phyloP scores from a whole-genome alignment of 1,284 basidiomycete species.

The Inonotus hispidus region DNA sequence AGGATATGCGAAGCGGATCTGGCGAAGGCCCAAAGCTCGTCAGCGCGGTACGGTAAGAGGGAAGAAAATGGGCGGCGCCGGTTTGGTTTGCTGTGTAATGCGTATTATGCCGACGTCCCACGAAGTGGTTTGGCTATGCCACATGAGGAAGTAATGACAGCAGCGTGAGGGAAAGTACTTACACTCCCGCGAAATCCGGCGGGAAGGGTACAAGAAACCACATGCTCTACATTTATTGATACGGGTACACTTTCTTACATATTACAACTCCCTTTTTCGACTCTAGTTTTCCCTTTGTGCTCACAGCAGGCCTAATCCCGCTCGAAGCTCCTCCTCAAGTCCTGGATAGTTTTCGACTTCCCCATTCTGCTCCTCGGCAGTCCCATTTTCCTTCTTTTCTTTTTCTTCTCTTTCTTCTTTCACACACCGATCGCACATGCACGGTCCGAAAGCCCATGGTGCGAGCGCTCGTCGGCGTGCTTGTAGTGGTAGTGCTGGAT shows the following conservation, averaged over 20 bases:
- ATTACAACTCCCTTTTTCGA: too few relatives aligned
- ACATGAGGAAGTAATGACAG: too few relatives aligned
- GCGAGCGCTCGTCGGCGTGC: slow-evolving; percentile 55
- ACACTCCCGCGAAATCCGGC: too few relatives aligned
- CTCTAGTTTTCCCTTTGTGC: too few relatives aligned
- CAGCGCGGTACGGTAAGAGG: too few relatives aligned
- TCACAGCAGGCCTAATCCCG: slow-evolving; percentile 9
- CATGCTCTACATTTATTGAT: too few relatives aligned
- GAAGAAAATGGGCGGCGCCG: not conserved
- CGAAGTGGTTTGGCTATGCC: too few relatives aligned
- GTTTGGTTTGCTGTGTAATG: too few relatives aligned
- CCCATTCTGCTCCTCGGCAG: slow-evolving; percentile 14
- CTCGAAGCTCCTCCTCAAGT: slow-evolving; percentile 10
- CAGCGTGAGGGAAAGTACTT: too few relatives aligned
- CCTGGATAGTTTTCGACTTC: slow-evolving; percentile 13
- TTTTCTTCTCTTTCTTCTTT: slow-evolving; percentile 33
- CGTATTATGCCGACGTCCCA: too few relatives aligned
- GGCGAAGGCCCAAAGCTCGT: not conserved
- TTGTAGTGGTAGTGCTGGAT: slow-evolving; percentile 51
- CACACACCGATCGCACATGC: slow-evolving; percentile 62
- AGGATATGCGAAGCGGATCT: not conserved
- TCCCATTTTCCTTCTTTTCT: slow-evolving; percentile 31
- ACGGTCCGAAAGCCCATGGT: slow-evolving; percentile 73
- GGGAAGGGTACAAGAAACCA: too few relatives aligned
- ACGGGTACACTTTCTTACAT: too few relatives aligned